Percentiles rank a stretch among this genome's conserved stretches.
phyloP scores from a whole-genome alignment of 2,329 filamentous ascomycete genomes.

The Penicillium sp. region DNA sequence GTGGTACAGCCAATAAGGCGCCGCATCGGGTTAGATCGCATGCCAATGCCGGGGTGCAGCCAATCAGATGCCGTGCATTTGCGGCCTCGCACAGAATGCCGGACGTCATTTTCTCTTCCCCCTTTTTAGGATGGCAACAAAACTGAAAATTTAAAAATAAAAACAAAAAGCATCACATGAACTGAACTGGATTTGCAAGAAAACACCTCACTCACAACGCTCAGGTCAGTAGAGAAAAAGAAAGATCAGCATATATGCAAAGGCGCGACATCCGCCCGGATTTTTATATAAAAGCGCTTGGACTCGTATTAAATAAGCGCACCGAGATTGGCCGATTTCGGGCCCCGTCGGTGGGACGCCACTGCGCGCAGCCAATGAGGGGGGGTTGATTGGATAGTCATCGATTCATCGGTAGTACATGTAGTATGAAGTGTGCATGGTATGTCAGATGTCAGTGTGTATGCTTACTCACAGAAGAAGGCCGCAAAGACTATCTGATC shows the following conservation, averaged over 20 bases:
- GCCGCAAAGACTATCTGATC: no score
- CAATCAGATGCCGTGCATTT: slow-evolving; percentile 4
- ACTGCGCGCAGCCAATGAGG: not conserved
- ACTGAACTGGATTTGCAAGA: not conserved
- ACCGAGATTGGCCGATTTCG: slow-evolving; percentile 10
- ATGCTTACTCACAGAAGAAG: no score
- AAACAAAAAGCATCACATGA: not conserved
- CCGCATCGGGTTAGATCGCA: not conserved
- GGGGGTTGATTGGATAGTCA: no score
- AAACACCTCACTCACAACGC: not conserved
- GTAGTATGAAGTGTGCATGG: no score
- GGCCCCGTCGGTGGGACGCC: not conserved
- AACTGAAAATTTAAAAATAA: not conserved
- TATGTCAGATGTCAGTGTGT: no score
- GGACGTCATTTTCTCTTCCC: not conserved
- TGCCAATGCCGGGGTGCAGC: not conserved
- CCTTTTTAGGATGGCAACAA: not conserved
- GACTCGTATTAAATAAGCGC: slow-evolving; percentile 2
- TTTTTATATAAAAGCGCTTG: not conserved
- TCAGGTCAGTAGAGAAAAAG: not conserved
- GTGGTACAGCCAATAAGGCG: not conserved
- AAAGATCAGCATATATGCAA: not conserved
- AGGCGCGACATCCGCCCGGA: slow-evolving; percentile 7
- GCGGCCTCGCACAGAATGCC: not conserved
- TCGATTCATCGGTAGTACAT: no score